Base-by-base conservation (phyloP, 495 filamentous ascomycete genomes). In the Lichina pygmaea region DNA sequence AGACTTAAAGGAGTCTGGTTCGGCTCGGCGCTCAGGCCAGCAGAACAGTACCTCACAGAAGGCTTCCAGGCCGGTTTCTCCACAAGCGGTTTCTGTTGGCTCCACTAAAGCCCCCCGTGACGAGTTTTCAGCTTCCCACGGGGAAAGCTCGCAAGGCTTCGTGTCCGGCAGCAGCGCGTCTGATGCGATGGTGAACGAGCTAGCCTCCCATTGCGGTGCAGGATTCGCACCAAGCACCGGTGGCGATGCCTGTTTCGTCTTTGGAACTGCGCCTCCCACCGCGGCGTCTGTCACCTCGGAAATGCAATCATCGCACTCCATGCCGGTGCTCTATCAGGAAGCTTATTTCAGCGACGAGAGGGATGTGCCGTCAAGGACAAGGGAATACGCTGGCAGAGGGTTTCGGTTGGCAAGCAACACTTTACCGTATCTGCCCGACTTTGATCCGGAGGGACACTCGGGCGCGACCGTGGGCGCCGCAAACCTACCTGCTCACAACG, bases 311-410 rank as follows among this genome's bases (percentile, higher is more conserved):
- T 47, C 37, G n/a, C 55, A 55, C 4, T 47, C 62, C 9, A 66
- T 67, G 49, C 60, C 65, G 40, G 65, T 80, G 17, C 67, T 93
- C 42, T 91, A 94, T 50, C 81, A 82, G 55, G 78, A 85, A 53
- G 75, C 86, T 12, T 85, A 77, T 52, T 95, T 93, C 53, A 79
- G 83, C 49, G 65, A 82, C n/a, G 80, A 86, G 45, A 65, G 60
- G 45, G 89, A 97, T 60, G 80, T 93, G 4, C 91, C 91, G 7
- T 68, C 79, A 34, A 70, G 73, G 44, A 56, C 68, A 9, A 67
- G 82, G 42, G 81, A 92, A 60, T 95, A 93, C 57, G 91, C 79
- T 8, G 86, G 86, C 13, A 73, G 72, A 51, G 83, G 92, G 51
- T 94, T 91, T 56, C 79, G 71, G 43, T 57, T 94, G 2, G 72